A percentile compares a stretch with the other conserved stretches of the same genome.
phyloP scores from a whole-genome alignment of 306 rosid species.

The Pueraria montana region DNA sequence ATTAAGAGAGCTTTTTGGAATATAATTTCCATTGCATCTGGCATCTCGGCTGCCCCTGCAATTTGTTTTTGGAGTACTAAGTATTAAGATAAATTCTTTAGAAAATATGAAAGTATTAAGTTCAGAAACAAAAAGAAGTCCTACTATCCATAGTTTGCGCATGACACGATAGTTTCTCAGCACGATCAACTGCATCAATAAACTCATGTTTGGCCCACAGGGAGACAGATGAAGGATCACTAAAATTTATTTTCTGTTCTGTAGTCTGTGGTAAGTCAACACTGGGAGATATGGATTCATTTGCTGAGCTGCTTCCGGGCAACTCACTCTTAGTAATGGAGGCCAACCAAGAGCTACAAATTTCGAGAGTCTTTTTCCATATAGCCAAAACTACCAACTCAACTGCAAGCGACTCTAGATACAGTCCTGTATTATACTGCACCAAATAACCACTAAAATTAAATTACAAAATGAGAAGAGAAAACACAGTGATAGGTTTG shows the following conservation, averaged over 20 bases:
- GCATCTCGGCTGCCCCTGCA: constrained; percentile 66
- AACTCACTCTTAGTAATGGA: constrained; percentile 50
- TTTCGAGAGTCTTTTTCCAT: constrained; percentile 79
- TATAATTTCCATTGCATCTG: constrained; percentile 86
- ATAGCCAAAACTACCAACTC: constrained; percentile 91
- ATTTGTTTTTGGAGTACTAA: constrained; percentile 10
- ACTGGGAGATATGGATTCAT: constrained; percentile 43
- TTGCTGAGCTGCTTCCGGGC: constrained; percentile 57
- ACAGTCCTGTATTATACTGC: constrained; percentile 68
- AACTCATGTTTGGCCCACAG: constrained; percentile 80
- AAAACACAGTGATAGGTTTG: constrained; percentile 16
- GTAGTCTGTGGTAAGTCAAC: constrained; percentile 43
- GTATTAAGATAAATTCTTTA: constrained; percentile 11
- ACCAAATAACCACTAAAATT: constrained; percentile 46
- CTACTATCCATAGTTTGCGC: constrained; percentile 78
- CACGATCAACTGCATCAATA: constrained; percentile 69
- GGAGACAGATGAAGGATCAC: constrained; percentile 64
- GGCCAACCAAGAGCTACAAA: constrained; percentile 67
- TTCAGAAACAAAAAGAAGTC: constrained; percentile 44
- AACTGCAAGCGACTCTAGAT: constrained; percentile 82
- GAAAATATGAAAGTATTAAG: constrained; percentile 19
- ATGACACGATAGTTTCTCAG: constrained; percentile 72
- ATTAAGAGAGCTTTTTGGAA: constrained; percentile 51
- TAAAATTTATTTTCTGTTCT: constrained; percentile 65
- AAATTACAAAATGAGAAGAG: background rate